phyloP scores from a whole-genome alignment of 495 filamentous ascomycete genomes.

The Penicillium waksmanii region DNA sequence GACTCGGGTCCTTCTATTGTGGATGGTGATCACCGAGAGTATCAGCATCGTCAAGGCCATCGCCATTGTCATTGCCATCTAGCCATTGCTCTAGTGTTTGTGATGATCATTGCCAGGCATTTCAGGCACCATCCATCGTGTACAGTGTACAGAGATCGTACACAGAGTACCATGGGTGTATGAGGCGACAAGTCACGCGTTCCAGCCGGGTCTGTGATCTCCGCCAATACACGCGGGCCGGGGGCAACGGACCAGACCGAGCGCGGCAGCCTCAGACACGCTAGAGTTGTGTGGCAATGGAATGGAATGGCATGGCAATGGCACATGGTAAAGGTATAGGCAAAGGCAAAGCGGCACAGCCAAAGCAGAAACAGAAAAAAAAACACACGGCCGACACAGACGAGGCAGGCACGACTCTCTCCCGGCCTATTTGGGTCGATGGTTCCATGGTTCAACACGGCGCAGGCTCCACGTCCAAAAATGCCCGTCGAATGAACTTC shows the following conservation, averaged over 20 bases:
- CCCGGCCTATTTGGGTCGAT: conserved; percentile 43
- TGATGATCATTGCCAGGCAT: neutral
- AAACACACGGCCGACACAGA: neutral
- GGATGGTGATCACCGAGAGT: neutral
- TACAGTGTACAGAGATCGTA: neutral
- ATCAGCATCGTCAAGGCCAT: neutral
- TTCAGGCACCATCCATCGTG: neutral
- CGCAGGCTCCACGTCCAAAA: conserved; percentile 15
- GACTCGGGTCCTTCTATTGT: neutral
- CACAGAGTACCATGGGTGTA: neutral
- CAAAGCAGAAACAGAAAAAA: neutral
- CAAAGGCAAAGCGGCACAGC: neutral
- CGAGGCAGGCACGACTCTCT: neutral
- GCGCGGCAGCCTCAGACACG: conserved; percentile 4
- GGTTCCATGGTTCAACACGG: conserved; percentile 48
- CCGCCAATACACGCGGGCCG: conserved; percentile 6
- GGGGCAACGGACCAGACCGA: conserved; percentile 5
- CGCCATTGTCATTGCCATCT: neutral
- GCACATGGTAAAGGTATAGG: neutral
- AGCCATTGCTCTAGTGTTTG: neutral
- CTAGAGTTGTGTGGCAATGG: neutral
- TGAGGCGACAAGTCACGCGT: neutral
- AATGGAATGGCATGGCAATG: neutral
- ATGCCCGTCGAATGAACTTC: conserved; percentile 20
- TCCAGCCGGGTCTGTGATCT: conserved; percentile 3